Percentiles rank a stretch among this genome's conserved stretches.
Evolutionary conservation across 208 protist genomes (phyloP).

Genomic region (Crithidia acanthocephali): DNA sequence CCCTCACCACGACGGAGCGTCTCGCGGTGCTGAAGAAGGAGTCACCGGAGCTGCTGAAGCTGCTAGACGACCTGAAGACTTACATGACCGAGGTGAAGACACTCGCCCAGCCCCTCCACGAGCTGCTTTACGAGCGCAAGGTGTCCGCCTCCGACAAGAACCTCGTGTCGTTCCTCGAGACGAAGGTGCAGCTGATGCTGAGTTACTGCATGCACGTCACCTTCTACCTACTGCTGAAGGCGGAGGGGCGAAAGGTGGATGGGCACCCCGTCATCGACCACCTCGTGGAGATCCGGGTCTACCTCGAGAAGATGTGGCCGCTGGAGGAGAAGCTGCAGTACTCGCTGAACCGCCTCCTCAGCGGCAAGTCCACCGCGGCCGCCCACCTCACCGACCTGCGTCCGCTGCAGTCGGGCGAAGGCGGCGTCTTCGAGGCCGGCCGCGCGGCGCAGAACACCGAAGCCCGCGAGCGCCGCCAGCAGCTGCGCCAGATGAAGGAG

Average conservation of each 20-base stretch:
- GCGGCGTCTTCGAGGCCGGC: conserved; percentile 36
- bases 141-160: conserved; percentile 73
- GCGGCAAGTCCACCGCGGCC: conserved; percentile 70
- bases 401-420: conserved; percentile 51
- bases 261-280: conserved; percentile 95
- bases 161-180: conserved; percentile 89
- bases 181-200: conserved; percentile 95
- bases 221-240: conserved; percentile 95
- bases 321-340: conserved; percentile 97
- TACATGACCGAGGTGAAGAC: conserved; percentile 89
- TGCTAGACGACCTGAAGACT: conserved; percentile 85
- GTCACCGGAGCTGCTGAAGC: conserved; percentile 91
- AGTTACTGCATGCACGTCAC: conserved; percentile 96
- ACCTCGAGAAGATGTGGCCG: conserved; percentile 95
- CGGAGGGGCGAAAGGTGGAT: conserved; percentile 90
- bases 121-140: conserved; percentile 84
- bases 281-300: conserved; percentile 93
- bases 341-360: conserved; percentile 94
- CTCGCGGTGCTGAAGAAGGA: conserved; percentile 89
- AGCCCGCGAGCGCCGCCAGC: conserved; percentile 66
- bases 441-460: conserved; percentile 47
- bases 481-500: conserved; percentile 64
- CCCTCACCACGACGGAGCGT: conserved; percentile 85
- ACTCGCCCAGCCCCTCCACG: conserved; percentile 80
- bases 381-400: conserved; percentile 73